phyloP scores from a whole-genome alignment of 129 eudicot genomes.

The Pulicaria dysenterica region DNA sequence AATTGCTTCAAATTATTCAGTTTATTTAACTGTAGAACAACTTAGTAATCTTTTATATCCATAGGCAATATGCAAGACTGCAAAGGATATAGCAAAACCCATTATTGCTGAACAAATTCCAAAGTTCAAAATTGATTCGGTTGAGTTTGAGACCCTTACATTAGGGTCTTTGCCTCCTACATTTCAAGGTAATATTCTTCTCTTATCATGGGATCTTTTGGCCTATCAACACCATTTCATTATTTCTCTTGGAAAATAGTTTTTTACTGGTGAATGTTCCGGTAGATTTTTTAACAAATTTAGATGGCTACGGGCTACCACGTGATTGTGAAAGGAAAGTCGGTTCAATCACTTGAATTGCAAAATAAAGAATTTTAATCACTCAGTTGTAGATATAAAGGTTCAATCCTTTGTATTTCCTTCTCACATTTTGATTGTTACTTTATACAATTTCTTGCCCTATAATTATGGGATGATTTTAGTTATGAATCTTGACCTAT shows the following conservation, averaged over 20 bases:
- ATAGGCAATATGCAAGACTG: slow-evolving; percentile 88
- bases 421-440: slow-evolving; percentile 2
- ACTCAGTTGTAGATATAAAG: background rate
- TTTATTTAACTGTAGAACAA: background rate
- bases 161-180: slow-evolving; percentile 86
- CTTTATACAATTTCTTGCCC: background rate
- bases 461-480: background rate
- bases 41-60: slow-evolving; percentile 5
- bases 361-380: background rate
- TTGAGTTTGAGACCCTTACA: slow-evolving; percentile 68
- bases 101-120: slow-evolving; percentile 90
- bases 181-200: slow-evolving; percentile 60
- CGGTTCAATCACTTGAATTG: background rate
- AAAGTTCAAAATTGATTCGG: slow-evolving; percentile 72
- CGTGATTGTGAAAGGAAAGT: background rate
- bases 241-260: background rate
- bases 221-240: background rate
- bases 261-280: background rate
- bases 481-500: background rate
- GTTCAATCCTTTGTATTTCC: background rate
- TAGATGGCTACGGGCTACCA: too few relatives aligned
- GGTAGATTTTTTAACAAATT: background rate
- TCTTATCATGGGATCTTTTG: slow-evolving; percentile 2
- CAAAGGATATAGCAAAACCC: slow-evolving; percentile 80
- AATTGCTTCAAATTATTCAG: background rate